Evolutionary conservation across 441 rosid species (phyloP).

Genomic region (Populus tomentosa): DNA sequence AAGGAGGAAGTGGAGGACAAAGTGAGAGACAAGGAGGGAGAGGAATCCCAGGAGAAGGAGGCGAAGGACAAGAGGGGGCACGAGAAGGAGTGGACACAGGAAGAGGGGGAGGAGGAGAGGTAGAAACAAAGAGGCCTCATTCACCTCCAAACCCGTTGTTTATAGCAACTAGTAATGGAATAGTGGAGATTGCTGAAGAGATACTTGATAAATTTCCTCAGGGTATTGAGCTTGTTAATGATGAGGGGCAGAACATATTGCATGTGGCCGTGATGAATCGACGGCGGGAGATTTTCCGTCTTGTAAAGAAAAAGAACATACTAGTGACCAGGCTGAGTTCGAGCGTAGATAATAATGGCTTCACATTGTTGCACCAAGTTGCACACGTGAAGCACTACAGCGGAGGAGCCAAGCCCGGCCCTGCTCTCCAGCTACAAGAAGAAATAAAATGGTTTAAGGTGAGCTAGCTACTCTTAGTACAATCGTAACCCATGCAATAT

Average conservation of each 20-base stretch:
- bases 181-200: constrained; percentile 18
- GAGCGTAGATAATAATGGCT: constrained; percentile 19
- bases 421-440: constrained; percentile 17
- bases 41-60: too few species aligned
- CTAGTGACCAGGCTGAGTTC: neutral
- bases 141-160: constrained; percentile 19
- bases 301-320: neutral
- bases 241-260: constrained; percentile 20
- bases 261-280: constrained; percentile 25
- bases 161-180: constrained; percentile 16
- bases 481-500: too few species aligned
- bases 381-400: constrained; percentile 6
- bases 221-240: constrained; percentile 9
- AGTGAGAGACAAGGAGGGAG: too few species aligned
- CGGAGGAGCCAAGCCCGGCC: constrained; percentile 7
- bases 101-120: too few species aligned
- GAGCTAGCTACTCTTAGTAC: neutral
- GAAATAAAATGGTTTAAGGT: constrained; percentile 28
- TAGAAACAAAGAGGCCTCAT: neutral
- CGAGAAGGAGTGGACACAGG: too few species aligned
- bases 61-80: too few species aligned
- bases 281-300: neutral
- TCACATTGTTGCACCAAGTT: constrained; percentile 22
- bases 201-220: constrained; percentile 14
- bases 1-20: too few species aligned